These are phyloP conservation scores for Yamadazyma aaseri DNA, from an alignment of 1,139 yeast genomes.

Conservation along the genomic window DNA sequence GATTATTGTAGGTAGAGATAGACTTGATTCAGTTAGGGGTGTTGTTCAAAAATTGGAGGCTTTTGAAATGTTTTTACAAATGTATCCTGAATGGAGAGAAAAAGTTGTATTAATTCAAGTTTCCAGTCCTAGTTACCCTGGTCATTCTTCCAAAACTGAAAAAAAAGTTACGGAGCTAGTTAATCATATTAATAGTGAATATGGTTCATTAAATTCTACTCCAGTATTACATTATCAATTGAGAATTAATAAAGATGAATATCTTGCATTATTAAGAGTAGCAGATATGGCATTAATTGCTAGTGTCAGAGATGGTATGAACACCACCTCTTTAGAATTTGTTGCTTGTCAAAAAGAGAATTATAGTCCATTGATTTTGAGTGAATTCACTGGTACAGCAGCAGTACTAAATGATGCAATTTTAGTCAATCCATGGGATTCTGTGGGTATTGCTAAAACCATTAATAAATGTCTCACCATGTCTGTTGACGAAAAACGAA, in stretches of 20 bases:
- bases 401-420: constrained; percentile 76
- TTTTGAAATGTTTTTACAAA: constrained; percentile 74
- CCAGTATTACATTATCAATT: constrained; percentile 92
- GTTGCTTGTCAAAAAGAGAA: constrained; percentile 80
- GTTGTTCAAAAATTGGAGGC: constrained; percentile 81
- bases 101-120: constrained; percentile 90
- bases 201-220: constrained; percentile 74
- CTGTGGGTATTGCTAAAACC: constrained; percentile 86
- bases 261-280: constrained; percentile 78
- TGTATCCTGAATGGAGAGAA: constrained; percentile 91
- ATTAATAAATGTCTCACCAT: constrained; percentile 66
- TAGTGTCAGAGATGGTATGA: constrained; percentile 94
- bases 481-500: constrained; percentile 39
- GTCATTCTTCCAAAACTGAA: constrained; percentile 61
- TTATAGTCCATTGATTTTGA: constrained; percentile 74
- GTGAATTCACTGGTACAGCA: constrained; percentile 94
- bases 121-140: constrained; percentile 67
- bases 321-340: constrained; percentile 89
- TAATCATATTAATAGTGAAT: constrained; percentile 75
- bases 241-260: constrained; percentile 85
- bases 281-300: constrained; percentile 91
- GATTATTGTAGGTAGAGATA: constrained; percentile 79
- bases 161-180: constrained; percentile 78
- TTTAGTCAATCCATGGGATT: constrained; percentile 95
- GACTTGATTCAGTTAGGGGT: constrained; percentile 78